Conservation (phyloP, 139 green algal species). For the Chlorella vulgaris region DNA sequence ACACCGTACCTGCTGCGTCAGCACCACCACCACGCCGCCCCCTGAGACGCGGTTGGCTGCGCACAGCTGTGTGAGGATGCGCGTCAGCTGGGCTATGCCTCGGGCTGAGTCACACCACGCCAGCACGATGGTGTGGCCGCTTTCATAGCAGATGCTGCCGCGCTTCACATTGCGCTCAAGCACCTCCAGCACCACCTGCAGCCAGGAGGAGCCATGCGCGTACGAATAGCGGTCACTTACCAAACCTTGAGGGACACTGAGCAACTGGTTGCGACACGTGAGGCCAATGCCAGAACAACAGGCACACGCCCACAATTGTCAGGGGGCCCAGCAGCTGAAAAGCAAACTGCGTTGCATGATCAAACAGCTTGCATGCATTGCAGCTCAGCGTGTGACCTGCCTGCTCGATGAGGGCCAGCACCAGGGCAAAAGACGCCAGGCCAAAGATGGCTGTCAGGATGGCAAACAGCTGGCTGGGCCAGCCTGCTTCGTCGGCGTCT, state of each 20-base stretch:
- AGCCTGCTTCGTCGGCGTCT: not conserved
- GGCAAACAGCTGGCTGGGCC: constrained; percentile 46
- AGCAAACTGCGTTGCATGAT: not conserved
- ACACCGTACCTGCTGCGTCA: constrained; percentile 10
- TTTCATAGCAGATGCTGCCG: not conserved
- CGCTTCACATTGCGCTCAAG: constrained; percentile 53
- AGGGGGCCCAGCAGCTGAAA: too few species aligned
- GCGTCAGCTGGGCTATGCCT: constrained; percentile 12
- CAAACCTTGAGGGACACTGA: too few species aligned
- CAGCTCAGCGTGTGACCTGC: not conserved
- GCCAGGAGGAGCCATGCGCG: not conserved
- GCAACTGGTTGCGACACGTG: too few species aligned
- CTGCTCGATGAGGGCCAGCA: constrained; percentile 73
- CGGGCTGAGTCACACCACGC: constrained; percentile 5
- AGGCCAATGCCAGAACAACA: too few species aligned
- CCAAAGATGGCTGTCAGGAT: constrained; percentile 49
- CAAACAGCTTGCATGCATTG: not conserved
- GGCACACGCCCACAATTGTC: too few species aligned
- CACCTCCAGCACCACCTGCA: constrained; percentile 51
- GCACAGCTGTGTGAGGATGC: constrained; percentile 31
- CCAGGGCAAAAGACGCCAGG: constrained; percentile 64
- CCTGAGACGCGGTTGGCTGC: not conserved
- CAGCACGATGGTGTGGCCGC: constrained; percentile 35
- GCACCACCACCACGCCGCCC: constrained; percentile 19
- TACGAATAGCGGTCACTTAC: too few species aligned